Evolutionary conservation across 768 basidiomycete species (phyloP).

Genomic region (Phanerodontia chrysosporium): DNA sequence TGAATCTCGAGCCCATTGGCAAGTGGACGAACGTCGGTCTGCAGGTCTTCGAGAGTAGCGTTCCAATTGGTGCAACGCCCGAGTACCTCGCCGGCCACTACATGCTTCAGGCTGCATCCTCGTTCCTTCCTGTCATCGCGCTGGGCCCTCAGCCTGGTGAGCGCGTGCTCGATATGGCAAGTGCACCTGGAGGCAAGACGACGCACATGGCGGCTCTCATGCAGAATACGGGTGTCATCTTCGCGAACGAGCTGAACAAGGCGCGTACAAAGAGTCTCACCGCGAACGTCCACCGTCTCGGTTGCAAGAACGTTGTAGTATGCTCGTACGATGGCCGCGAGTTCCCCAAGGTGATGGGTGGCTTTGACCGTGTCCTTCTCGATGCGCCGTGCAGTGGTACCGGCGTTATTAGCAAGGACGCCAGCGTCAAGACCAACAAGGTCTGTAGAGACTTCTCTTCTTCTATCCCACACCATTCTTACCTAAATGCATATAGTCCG

Average conservation of each 20-base stretch:
- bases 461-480: too few species aligned
- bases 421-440: slow-evolving; percentile 98
- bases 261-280: slow-evolving; percentile 92
- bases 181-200: slow-evolving; percentile 96
- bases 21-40: slow-evolving; percentile 99
- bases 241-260: slow-evolving; percentile 96
- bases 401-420: slow-evolving; percentile 96
- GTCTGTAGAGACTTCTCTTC: slow-evolving; percentile 38
- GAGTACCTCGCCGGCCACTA: slow-evolving; percentile 99
- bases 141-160: slow-evolving; percentile 90
- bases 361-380: slow-evolving; percentile 93
- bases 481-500: too few species aligned
- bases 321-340: slow-evolving; percentile 97
- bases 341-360: slow-evolving; percentile 98
- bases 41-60: slow-evolving; percentile 95
- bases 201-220: slow-evolving; percentile 96
- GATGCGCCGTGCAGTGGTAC: slow-evolving; percentile 99
- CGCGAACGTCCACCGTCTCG: slow-evolving; percentile 93
- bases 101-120: slow-evolving; percentile 98
- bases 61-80: slow-evolving; percentile 96
- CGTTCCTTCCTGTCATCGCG: slow-evolving; percentile 98
- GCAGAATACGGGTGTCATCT: slow-evolving; percentile 96
- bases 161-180: slow-evolving; percentile 96
- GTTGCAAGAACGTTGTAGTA: slow-evolving; percentile 96
- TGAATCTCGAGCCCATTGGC: slow-evolving; percentile 95